Base-by-base conservation (phyloP, 1,284 basidiomycete genomes). In the Leucoagaricus sp. region DNA sequence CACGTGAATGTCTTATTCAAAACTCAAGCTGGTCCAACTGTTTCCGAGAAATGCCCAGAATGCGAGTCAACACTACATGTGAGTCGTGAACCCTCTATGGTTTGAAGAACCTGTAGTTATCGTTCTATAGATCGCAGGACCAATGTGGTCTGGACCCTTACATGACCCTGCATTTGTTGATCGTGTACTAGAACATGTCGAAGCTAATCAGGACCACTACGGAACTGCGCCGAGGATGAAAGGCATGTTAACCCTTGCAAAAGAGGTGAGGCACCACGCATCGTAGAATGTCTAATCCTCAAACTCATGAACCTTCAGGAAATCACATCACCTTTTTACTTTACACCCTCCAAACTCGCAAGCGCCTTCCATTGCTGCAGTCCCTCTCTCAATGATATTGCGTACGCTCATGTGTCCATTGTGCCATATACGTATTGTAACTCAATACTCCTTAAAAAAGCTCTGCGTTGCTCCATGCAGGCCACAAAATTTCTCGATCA, bases 111-210 rank as follows among this genome's bases (percentile, higher is more conserved):
- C 4, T 29, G 28, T 21, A 23, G 21, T 41, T 5, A 36, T 28
- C 21, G 28, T 26, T 19, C 25, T 21, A 21, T 13, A 91, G 90
- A 67, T 95, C 26, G 94, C 92, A 19, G 96, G 96, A 0, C 96
- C 96, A 0, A 96, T 99, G 92, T 99, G 96, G 96, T 85, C 91
- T 13, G 96, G 91, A 1, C 83, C 89, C 0, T 75, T 99, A 21
- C 96, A 99, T 66, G 84, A 96, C 67, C 67, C 75, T 1, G 76
- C 75, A 0, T 99, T 98, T 65, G 82, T 94, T 26, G 69, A 75
- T 9, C 83, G 85, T 60, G 85, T 96, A 7, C 75, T 98, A n/a
- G 75, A 82, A 25, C 89, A 93, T 63, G 76, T 97, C 7, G 83
- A 91, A 61, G 72, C 66, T 13, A 82, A 85, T 58, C 66, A 79